Percentiles rank a stretch among this genome's conserved stretches.
Evolutionary conservation across 83 land plant species (phyloP).

Genomic region (Diphasiastrum complanatum): DNA sequence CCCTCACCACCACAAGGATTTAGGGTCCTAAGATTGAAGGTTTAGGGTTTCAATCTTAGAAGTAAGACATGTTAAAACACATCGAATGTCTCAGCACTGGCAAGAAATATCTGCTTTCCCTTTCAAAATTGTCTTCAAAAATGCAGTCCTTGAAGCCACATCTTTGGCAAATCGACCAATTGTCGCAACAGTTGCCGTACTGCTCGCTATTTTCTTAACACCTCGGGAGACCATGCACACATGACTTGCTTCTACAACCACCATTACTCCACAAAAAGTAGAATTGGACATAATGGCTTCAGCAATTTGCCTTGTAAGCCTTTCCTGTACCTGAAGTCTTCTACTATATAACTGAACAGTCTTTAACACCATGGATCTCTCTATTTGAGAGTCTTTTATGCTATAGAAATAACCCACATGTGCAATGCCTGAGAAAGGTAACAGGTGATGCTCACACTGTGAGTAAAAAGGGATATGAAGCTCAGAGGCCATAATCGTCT

Average conservation of each 20-base stretch:
- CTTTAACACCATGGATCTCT: slow-evolving; percentile 38
- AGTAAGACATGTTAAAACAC: too few relatives aligned
- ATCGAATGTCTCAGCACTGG: too few relatives aligned
- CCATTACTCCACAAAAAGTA: slow-evolving; percentile 45
- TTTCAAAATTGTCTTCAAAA: slow-evolving; percentile 37
- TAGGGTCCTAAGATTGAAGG: too few relatives aligned
- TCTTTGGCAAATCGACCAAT: slow-evolving; percentile 57
- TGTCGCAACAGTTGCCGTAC: slow-evolving; percentile 63
- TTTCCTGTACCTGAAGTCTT: slow-evolving; percentile 82
- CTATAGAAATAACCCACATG: slow-evolving; percentile 48
- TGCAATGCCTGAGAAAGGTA: slow-evolving; percentile 72
- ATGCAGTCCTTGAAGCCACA: slow-evolving; percentile 36
- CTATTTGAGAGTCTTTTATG: slow-evolving; percentile 19
- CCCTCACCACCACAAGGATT: too few relatives aligned
- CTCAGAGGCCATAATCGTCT: slow-evolving; percentile 33
- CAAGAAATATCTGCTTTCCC: too few relatives aligned
- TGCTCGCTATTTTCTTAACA: slow-evolving; percentile 64
- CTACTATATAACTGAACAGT: slow-evolving; percentile 49
- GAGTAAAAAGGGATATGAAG: slow-evolving; percentile 62
- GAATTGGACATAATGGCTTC: slow-evolving; percentile 45
- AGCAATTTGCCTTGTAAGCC: slow-evolving; percentile 76
- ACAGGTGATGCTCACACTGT: slow-evolving; percentile 79
- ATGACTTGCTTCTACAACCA: slow-evolving; percentile 73
- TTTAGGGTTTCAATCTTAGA: too few relatives aligned
- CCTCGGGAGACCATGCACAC: slow-evolving; percentile 83